phyloP scores from a whole-genome alignment of 768 basidiomycete genomes.

The Termitomyces sp. region DNA sequence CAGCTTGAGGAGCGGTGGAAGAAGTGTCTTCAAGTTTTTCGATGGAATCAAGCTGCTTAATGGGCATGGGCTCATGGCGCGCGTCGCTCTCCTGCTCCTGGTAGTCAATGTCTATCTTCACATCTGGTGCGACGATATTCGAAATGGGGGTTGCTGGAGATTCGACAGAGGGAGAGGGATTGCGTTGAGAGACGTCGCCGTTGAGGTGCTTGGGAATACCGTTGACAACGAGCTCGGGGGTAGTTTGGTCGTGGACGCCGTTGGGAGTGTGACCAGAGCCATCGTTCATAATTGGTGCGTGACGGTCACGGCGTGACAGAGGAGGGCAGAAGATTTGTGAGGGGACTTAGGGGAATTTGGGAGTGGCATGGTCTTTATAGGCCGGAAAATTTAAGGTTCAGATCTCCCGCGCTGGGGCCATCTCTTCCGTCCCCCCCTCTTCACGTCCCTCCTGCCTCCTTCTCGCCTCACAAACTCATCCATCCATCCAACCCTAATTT shows the following conservation, averaged over 20 bases:
- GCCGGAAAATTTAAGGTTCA: constrained; percentile 76
- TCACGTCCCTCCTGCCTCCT: constrained; percentile 13
- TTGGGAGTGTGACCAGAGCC: constrained; percentile 33
- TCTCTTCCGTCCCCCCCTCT: constrained; percentile 23
- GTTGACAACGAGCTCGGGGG: constrained; percentile 25
- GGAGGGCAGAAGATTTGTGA: constrained; percentile 65
- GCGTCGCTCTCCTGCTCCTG: constrained; percentile 64
- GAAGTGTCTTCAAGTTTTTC: constrained; percentile 31
- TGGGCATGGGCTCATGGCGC: constrained; percentile 51
- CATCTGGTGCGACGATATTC: constrained; percentile 38
- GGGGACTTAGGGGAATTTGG: constrained; percentile 68
- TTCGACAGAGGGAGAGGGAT: constrained; percentile 37
- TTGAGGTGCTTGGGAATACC: constrained; percentile 32
- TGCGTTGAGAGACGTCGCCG: constrained; percentile 25
- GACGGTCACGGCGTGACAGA: constrained; percentile 69
- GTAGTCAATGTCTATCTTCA: constrained; percentile 60
- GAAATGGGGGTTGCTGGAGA: constrained; percentile 62
- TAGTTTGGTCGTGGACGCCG: constrained; percentile 30
- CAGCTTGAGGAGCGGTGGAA: constrained; percentile 39
- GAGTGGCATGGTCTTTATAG: constrained; percentile 77
- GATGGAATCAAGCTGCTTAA: constrained; percentile 37
- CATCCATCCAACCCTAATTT: constrained; percentile 4
- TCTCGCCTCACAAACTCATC: constrained; percentile 11
- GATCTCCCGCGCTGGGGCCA: constrained; percentile 78
- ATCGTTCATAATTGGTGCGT: constrained; percentile 65